A percentile compares a stretch with the other conserved stretches of the same genome.
phyloP scores from a whole-genome alignment of 2,329 filamentous ascomycete species.

The Phaeosphaeria sp. region DNA sequence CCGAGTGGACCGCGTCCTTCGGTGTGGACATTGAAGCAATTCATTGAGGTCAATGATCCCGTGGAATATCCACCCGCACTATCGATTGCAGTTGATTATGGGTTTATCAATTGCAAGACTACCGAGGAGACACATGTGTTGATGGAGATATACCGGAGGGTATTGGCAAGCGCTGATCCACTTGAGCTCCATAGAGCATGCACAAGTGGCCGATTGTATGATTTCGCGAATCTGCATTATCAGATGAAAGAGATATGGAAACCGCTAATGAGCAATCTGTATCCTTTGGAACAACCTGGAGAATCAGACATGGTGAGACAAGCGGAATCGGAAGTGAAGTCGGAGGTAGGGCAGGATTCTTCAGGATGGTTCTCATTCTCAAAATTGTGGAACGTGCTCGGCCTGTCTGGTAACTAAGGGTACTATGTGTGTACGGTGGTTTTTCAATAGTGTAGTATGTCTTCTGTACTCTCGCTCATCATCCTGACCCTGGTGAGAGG shows the following conservation, averaged over 20 bases:
- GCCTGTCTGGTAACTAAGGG: neutral
- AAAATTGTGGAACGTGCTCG: neutral
- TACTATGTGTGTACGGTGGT: too few species aligned
- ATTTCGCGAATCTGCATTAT: neutral
- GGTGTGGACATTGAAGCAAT: conserved; percentile 39
- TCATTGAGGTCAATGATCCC: conserved; percentile 26
- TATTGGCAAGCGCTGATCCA: neutral
- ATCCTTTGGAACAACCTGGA: neutral
- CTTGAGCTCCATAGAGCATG: neutral
- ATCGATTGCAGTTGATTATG: conserved; percentile 27
- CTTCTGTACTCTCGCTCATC: too few species aligned
- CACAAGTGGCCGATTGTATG: neutral
- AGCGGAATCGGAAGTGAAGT: too few species aligned
- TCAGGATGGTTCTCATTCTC: neutral
- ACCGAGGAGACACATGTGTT: conserved; percentile 34
- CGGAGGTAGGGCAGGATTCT: neutral
- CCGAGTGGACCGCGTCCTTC: conserved; percentile 18
- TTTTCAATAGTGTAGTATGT: too few species aligned
- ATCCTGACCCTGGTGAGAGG: too few species aligned
- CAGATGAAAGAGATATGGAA: neutral
- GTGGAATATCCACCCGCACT: conserved; percentile 15
- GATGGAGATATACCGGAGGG: conserved; percentile 32
- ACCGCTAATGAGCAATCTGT: neutral
- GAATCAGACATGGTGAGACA: neutral
- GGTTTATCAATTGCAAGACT: conserved; percentile 33